These are phyloP conservation scores for Platanthera zijinensis DNA, from an alignment of 106 monocot genomes.

Conservation along the genomic window DNA sequence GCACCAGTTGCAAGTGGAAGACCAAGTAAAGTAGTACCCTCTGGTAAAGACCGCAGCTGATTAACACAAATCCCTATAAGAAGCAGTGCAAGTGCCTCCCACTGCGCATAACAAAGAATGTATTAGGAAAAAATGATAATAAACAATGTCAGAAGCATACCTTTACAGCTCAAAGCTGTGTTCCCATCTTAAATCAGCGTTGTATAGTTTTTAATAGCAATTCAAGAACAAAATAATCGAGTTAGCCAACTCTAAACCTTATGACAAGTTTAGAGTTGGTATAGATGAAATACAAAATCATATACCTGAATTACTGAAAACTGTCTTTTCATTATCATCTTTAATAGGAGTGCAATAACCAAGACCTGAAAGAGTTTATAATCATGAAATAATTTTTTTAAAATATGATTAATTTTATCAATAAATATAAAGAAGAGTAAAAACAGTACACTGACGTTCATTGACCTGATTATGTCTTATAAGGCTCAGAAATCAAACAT, in stretches of 20 bases:
- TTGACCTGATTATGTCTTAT: not conserved
- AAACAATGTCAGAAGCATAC: not conserved
- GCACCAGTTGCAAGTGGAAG: slow-evolving; percentile 75
- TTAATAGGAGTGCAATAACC: slow-evolving; percentile 85
- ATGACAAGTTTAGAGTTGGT: not conserved
- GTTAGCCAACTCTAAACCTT: not conserved
- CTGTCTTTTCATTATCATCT: slow-evolving; percentile 84
- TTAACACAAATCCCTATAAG: slow-evolving; percentile 98
- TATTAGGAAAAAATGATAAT: not conserved
- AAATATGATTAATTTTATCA: not conserved
- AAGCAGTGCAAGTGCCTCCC: slow-evolving; percentile 96
- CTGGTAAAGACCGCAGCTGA: slow-evolving; percentile 69
- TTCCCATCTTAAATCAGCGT: not conserved
- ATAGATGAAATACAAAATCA: not conserved
- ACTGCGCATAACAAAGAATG: slow-evolving; percentile 33
- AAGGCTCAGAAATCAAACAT: not conserved
- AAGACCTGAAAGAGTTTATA: slow-evolving; percentile 49
- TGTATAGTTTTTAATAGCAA: not conserved
- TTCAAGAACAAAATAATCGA: slow-evolving; percentile 2
- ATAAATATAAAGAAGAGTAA: not conserved
- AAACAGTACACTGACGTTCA: not conserved
- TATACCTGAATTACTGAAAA: slow-evolving; percentile 92
- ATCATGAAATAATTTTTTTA: not conserved
- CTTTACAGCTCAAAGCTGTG: not conserved
- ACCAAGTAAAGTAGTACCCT: slow-evolving; percentile 50